Evolutionary conservation across 2,329 filamentous ascomycete genomes (phyloP).

Genomic region (Colletotrichum sp.): DNA sequence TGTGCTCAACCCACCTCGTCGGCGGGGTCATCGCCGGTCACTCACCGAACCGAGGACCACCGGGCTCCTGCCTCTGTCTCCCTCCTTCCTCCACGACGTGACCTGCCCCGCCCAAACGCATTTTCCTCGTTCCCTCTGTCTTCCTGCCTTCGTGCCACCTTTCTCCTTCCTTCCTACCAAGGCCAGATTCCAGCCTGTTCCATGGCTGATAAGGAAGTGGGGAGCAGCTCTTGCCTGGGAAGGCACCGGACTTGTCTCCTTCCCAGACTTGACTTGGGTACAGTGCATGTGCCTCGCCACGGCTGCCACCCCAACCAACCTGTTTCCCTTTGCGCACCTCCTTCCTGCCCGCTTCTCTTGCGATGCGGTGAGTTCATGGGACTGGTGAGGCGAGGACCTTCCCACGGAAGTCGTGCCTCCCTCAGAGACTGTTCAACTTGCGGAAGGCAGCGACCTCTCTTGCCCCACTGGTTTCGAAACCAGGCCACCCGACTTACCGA

Average conservation of each 20-base stretch:
- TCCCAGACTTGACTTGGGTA: not conserved
- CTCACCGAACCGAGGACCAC: not conserved
- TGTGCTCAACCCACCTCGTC: not conserved
- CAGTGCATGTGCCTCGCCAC: not conserved
- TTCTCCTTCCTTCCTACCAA: not conserved
- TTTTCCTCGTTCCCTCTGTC: not conserved
- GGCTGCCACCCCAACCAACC: not conserved
- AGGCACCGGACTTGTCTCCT: not conserved
- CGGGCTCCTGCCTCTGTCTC: not conserved
- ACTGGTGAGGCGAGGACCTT: not conserved
- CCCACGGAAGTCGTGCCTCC: not conserved
- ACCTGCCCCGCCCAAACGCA: not conserved
- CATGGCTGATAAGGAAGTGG: not conserved
- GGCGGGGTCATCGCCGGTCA: not conserved
- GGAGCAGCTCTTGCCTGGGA: not conserved
- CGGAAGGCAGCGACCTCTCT: not conserved
- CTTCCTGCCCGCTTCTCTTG: not conserved
- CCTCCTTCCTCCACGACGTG: not conserved
- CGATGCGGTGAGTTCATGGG: not conserved
- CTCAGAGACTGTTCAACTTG: not conserved
- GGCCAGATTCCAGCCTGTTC: not conserved
- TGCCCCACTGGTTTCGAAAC: not conserved
- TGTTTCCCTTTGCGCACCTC: not conserved
- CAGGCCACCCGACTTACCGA: not conserved
- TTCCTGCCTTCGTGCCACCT: not conserved